Base-by-base conservation (phyloP, 768 basidiomycete genomes). In the Tricholoma hemisulphureum region DNA sequence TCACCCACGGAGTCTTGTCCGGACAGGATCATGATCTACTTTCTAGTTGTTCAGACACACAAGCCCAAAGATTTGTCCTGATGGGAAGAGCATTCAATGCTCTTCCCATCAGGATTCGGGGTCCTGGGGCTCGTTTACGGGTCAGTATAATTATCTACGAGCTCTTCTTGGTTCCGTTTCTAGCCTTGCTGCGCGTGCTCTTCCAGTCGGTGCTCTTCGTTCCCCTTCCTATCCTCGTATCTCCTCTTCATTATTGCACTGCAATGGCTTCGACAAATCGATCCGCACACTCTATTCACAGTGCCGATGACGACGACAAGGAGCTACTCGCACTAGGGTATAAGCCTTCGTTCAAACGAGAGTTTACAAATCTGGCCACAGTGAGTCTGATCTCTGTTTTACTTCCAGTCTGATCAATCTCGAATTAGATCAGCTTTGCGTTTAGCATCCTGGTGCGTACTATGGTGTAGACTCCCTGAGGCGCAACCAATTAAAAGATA, bases 361-460 rank as follows among this genome's bases (percentile, higher is more conserved):
- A 94, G 77, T 94, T 94, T 64, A 84, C 88, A 7, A 91, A 90
- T 66, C 71, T 92, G 29, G 87, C 88, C n/a, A 90, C 88, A 58
- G 87, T 88, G 60, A 58, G n/a, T n/a, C n/a, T n/a, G n/a, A n/a
- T 28, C 32, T 34, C 29, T 24, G 39, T 43, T 7, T 29, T 8
- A 23, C 45, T 31, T 37, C 21, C 10, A 48, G 28, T 56, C 21
- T 10, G 20, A 21, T 53, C 20, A 32, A 45, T 16, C 46, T 59
- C 3, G 13, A 16, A 18, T 16, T 58, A 87, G 85, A 87, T 87
- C 53, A 84, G 84, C 66, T 90, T 88, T 69, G 86, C 88, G 20
- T 89, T 88, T 75, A 88, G 86, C 65, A 91, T 89, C 61, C 89
- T 90, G 89, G 83, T 80, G 37, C 16, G 61, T 16, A 32, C 11